Evolutionary conservation across 805 yeast genomes (phyloP), one percentile per base, ranked within the genome.

Genomic region (Pichia ethanolica): DNA sequence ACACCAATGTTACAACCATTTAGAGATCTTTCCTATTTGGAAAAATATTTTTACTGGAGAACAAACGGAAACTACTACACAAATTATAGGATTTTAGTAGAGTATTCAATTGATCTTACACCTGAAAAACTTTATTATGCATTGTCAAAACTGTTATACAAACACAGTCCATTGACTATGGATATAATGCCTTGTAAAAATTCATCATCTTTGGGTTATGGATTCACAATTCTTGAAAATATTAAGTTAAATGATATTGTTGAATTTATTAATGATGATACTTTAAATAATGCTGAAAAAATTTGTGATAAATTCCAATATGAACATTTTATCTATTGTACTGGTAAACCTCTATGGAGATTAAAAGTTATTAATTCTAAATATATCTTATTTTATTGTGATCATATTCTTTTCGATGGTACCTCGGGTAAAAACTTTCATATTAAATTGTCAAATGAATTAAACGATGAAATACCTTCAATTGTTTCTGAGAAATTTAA

Each of bases 351-450:
- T 32, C 14, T 59, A 20, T 63, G 66, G 66, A 53, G 49, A 34
- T 35, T 41, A 27, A 37, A 48, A 32, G 28, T 48, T 8, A 28
- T 48, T 7, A 42, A 42, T 46, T 7, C 20, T 9, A 44, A 39
- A n/a, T 48, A 32, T 33, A 13, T 37, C 7, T 9, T 44, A 9
- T 49, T 68, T 34, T 51, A 51, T 27, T 62, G 60, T 46, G 66
- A 68, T 39, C 72, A 68, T 52, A 35, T 59, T 5, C 46, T 67
- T n/a, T 60, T 65, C 39, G 73, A 70, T 54, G 73, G 72, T 10
- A 58, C 56, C 9, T 56, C 68, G 8, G 70, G 65, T 7, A 47
- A 50, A 20, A 53, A 54, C 32, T 69, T 69, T 52, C 71, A 66
- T 37, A 51, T 54, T n/a, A 63, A 65, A 20, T 55, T 69, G 6